These are phyloP conservation scores for Thraustotheca clavata DNA, from an alignment of 352 stramenopile genomes.

Conservation along the genomic window DNA sequence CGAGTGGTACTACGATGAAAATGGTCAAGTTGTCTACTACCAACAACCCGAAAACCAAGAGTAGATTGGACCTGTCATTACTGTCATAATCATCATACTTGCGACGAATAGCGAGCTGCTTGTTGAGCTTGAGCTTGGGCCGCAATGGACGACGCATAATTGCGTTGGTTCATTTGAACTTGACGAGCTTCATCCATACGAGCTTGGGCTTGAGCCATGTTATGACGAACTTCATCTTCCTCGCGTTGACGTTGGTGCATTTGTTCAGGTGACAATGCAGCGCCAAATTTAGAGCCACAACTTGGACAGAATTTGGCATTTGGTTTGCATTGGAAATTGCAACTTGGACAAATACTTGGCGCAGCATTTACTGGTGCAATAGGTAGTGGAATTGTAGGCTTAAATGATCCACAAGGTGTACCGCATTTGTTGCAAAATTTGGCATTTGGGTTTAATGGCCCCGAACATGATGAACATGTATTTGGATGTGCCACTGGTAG, in stretches of 20 bases:
- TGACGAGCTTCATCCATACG: conserved; percentile 41
- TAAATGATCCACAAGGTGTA: conserved; percentile 25
- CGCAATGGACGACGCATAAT: conserved; percentile 57
- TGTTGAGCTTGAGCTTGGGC: conserved; percentile 32
- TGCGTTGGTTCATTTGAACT: conserved; percentile 49
- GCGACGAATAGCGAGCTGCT: neutral
- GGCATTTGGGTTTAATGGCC: conserved; percentile 44
- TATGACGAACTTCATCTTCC: conserved; percentile 67
- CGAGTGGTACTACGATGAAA: conserved; percentile 4
- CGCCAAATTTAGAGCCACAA: conserved; percentile 71
- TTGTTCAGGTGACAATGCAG: conserved; percentile 25
- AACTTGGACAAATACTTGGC: conserved; percentile 50
- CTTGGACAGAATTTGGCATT: conserved; percentile 72
- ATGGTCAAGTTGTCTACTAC: conserved; percentile 1
- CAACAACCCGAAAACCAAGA: neutral
- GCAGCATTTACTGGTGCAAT: conserved; percentile 18
- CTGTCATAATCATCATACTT: too few relatives aligned
- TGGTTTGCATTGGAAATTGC: conserved; percentile 62
- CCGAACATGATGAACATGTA: conserved; percentile 36
- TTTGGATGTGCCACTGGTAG: conserved; percentile 6
- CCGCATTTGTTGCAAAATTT: conserved; percentile 79
- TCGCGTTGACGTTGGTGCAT: conserved; percentile 23
- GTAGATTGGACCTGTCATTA: too few relatives aligned
- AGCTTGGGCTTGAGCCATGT: conserved; percentile 51
- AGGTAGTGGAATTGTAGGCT: conserved; percentile 21